Evolutionary conservation across 495 filamentous ascomycete species (phyloP), one percentile per base, ranked within the genome.

Genomic region (Daldinia decipiens): DNA sequence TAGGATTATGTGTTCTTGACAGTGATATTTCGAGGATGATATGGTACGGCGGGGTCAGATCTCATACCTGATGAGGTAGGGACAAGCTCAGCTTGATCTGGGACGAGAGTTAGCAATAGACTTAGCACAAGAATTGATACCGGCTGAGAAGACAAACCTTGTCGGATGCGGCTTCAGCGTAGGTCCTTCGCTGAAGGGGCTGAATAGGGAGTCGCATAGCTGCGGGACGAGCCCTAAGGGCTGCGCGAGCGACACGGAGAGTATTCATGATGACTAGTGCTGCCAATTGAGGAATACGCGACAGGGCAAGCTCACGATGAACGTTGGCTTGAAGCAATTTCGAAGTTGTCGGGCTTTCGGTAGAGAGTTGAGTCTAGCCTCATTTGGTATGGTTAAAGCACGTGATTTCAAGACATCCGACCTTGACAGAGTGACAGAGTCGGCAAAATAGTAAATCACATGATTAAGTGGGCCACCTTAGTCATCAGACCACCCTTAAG

Each of bases 71-170:
- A 84, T 98, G 96, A 84, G 95, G 95, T 69, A 99, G 91, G 79
- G 92, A 88, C 85, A 99, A 88, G 84, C 93, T 95, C 82, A 99
- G 88, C 88, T 95, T 93, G 88, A 99, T 97, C 90, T 98, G 91
- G 87, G 74, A 72, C 38, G 65, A 67, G 67, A 63, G 73, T 67
- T 73, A 70, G 69, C 58, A 56, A 59, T 2, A 27, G 27, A 51
- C 9, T 19, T n/a, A 27, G 67, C 36, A 26, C 13, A 36, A 13
- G 9, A 38, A 21, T 24, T 50, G 34, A 15, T 52, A 59, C 43
- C 19, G 19, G 9, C 43, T 56, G 56, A 67, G 65, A 40, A 32
- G 57, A 81, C 85, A 69, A 77, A 82, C 86, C 82, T 88, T 87
- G 81, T 97, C 94, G 75, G 90, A 83, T 72, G 94, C 93, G 70